A percentile compares a stretch with the other conserved stretches of the same genome.
phyloP scores from a whole-genome alignment of 441 rosid genomes.

The Eutrema salsugineum region DNA sequence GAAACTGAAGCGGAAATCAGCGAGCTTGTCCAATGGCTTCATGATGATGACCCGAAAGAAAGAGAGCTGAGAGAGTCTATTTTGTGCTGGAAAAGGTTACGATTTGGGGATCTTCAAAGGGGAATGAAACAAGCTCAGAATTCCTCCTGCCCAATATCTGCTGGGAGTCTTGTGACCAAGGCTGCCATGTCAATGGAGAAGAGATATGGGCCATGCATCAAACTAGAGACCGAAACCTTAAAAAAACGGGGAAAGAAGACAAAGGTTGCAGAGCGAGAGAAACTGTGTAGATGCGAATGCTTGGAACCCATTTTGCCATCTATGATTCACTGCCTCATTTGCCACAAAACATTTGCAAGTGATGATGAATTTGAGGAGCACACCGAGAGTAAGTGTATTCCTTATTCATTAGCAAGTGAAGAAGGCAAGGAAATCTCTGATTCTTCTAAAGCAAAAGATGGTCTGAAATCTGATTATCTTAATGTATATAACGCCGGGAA shows the following conservation, averaged over 20 bases:
- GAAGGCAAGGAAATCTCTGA: conserved; percentile 43
- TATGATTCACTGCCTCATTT: conserved; percentile 73
- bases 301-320: conserved; percentile 85
- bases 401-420: conserved; percentile 38
- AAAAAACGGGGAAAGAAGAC: conserved; percentile 58
- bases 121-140: conserved; percentile 33
- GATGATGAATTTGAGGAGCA: conserved; percentile 64
- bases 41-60: conserved; percentile 60
- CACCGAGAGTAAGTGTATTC: conserved; percentile 55
- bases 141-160: conserved; percentile 24
- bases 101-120: conserved; percentile 45
- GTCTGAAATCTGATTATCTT: conserved; percentile 33
- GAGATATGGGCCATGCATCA: conserved; percentile 61
- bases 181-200: conserved; percentile 73
- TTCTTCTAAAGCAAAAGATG: conserved; percentile 43
- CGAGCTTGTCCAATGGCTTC: conserved; percentile 74
- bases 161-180: conserved; percentile 54
- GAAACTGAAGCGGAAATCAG: conserved; percentile 76
- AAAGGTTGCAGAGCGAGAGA: conserved; percentile 46
- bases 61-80: conserved; percentile 78
- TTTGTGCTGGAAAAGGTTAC: conserved; percentile 55
- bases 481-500: conserved; percentile 27
- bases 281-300: conserved; percentile 75
- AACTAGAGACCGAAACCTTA: conserved; percentile 38
- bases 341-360: conserved; percentile 70